Evolutionary conservation across 192 early-diverging fungal species (phyloP).

Genomic region (Linderina pennispora): DNA sequence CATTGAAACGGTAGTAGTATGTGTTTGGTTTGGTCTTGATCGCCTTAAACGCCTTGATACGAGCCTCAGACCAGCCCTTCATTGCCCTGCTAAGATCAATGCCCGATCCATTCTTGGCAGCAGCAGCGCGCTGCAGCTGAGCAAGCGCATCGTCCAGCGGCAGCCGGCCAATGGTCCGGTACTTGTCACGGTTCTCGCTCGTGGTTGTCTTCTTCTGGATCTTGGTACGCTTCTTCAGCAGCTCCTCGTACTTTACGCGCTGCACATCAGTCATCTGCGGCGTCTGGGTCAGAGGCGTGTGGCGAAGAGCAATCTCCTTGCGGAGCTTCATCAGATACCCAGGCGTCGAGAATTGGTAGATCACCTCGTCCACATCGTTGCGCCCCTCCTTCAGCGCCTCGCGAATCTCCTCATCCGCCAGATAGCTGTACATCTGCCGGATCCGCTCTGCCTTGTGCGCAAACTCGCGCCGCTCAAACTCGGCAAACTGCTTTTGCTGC

Average conservation of each 20-base stretch:
- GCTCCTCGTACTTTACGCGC: conserved; percentile 78
- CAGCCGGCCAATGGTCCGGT: conserved; percentile 69
- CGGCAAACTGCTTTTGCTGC: conserved; percentile 86
- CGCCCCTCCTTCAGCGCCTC: conserved; percentile 71
- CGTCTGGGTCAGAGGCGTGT: conserved; percentile 46
- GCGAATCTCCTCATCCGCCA: conserved; percentile 80
- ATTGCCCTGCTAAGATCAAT: conserved; percentile 80
- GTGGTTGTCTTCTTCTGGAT: conserved; percentile 77
- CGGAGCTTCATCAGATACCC: conserved; percentile 68
- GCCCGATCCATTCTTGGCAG: conserved; percentile 53
- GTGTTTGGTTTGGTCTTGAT: conserved; percentile 95
- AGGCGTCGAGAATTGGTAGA: conserved; percentile 72
- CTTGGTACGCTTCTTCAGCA: conserved; percentile 75
- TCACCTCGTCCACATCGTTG: conserved; percentile 88
- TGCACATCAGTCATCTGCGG: conserved; percentile 75
- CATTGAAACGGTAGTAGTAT: conserved; percentile 98
- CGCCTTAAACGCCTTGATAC: conserved; percentile 86
- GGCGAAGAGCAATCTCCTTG: conserved; percentile 59
- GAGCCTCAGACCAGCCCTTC: conserved; percentile 94
- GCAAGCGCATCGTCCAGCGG: conserved; percentile 85
- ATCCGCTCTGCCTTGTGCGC: conserved; percentile 75
- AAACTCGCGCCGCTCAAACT: conserved; percentile 77
- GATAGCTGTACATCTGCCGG: conserved; percentile 66
- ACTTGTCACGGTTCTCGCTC: conserved; percentile 62
- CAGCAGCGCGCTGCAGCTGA: conserved; percentile 60